Conservation (phyloP, 2,329 filamentous ascomycete genomes). For the Blumeriella jaapii region DNA sequence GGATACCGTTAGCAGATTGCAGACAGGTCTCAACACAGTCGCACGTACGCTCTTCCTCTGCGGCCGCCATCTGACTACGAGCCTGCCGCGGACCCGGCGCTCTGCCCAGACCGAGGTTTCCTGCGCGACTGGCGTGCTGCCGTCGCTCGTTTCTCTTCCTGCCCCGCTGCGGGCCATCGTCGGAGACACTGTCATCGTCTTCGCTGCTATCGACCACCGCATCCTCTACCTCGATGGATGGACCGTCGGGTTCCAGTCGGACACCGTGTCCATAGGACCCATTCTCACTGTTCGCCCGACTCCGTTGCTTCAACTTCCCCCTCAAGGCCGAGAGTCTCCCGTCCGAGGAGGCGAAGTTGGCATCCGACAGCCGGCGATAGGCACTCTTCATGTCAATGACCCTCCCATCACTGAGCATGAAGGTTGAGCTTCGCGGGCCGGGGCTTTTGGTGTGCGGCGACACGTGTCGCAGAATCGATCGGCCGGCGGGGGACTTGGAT, state of each 20-base stretch:
- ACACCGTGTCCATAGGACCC: slow-evolving; percentile 7
- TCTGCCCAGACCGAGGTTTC: slow-evolving; percentile 26
- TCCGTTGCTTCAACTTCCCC: slow-evolving; percentile 16
- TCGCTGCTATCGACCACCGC: slow-evolving; percentile 25
- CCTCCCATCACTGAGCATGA: slow-evolving; percentile 48
- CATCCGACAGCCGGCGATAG: slow-evolving; percentile 61
- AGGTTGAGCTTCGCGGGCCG: slow-evolving; percentile 30
- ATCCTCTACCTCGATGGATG: slow-evolving; percentile 19
- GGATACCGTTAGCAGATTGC: background rate
- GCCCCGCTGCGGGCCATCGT: slow-evolving; percentile 53
- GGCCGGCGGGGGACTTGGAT: slow-evolving; percentile 25
- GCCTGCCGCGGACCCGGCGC: slow-evolving; percentile 33
- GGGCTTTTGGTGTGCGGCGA: slow-evolving; percentile 26
- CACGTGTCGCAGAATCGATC: slow-evolving; percentile 21
- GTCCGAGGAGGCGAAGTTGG: slow-evolving; percentile 51
- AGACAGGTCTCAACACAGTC: background rate
- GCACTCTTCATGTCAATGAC: slow-evolving; percentile 57
- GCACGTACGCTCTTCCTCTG: slow-evolving; percentile 65
- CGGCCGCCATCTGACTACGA: slow-evolving; percentile 57
- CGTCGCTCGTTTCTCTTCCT: slow-evolving; percentile 35
- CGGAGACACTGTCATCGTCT: slow-evolving; percentile 38
- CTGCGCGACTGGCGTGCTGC: slow-evolving; percentile 23
- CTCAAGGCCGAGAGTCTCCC: slow-evolving; percentile 44
- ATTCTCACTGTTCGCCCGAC: slow-evolving; percentile 17
- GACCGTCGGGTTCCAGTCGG: slow-evolving; percentile 25